Percentiles rank a stretch among this genome's conserved stretches.
Evolutionary conservation across 768 basidiomycete species (phyloP).

Genomic region (Boletus huronensis): DNA sequence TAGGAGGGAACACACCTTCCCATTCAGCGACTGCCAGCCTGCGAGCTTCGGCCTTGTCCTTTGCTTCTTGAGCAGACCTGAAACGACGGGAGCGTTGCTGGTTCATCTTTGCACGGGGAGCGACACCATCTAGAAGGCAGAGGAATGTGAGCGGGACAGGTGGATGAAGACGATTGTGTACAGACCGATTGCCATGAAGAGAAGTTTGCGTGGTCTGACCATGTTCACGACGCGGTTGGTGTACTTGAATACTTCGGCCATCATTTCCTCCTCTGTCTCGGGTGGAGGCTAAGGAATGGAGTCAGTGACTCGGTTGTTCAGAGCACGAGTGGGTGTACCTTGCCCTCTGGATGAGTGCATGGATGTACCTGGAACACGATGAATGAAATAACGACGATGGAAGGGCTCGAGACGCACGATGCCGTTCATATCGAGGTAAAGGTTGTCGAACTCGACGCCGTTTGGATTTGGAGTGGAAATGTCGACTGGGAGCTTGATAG

Average conservation of each 20-base stretch:
- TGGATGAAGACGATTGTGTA: conserved; percentile 5
- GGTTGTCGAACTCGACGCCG: conserved; percentile 89
- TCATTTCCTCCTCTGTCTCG: conserved; percentile 99
- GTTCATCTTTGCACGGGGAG: conserved; percentile 99
- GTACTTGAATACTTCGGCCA: conserved; percentile 95
- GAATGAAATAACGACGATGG: not conserved
- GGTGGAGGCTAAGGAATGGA: conserved; percentile 69
- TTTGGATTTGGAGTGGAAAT: conserved; percentile 88
- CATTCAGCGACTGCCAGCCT: conserved; percentile 79
- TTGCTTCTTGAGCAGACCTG: conserved; percentile 90
- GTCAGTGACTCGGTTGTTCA: not conserved
- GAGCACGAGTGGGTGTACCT: conserved; percentile 40
- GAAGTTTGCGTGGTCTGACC: conserved; percentile 88
- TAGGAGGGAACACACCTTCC: conserved; percentile 55
- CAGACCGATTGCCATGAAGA: conserved; percentile 98
- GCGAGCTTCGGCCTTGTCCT: conserved; percentile 86
- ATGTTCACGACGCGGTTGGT: conserved; percentile 97
- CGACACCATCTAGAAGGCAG: conserved; percentile 77
- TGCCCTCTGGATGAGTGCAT: conserved; percentile 98
- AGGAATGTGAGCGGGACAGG: not conserved
- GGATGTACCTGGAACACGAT: conserved; percentile 73
- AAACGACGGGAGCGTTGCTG: conserved; percentile 98
- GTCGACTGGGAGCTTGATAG: conserved; percentile 72
- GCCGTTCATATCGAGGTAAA: conserved; percentile 99
- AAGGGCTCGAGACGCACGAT: conserved; percentile 55